Conservation (phyloP, 257 asterid genomes). For the Buddleja alternifolia region DNA sequence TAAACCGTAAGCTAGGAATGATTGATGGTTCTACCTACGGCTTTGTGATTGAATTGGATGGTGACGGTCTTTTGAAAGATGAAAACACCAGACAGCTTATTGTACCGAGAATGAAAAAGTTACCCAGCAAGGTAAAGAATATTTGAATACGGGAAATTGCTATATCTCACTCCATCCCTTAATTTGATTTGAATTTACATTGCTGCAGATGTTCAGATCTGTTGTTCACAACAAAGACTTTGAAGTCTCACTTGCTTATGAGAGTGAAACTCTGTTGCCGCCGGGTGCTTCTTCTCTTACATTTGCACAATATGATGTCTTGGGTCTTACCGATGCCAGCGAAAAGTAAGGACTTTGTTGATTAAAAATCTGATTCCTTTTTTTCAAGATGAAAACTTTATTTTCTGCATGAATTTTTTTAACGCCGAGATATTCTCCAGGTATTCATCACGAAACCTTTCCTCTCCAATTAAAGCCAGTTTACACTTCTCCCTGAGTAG, state of each 20-base stretch:
- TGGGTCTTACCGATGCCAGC: constrained; percentile 81
- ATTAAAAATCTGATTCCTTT: constrained; percentile 25
- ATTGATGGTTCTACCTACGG: constrained; percentile 94
- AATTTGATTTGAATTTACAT: constrained; percentile 20
- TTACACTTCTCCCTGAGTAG: constrained; percentile 95
- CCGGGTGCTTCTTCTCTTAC: constrained; percentile 70
- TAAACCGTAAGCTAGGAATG: constrained; percentile 99
- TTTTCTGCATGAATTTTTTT: constrained; percentile 28
- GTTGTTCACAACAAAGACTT: constrained; percentile 84
- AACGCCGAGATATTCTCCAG: constrained; percentile 39
- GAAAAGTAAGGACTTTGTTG: constrained; percentile 63
- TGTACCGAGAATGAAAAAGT: constrained; percentile 91
- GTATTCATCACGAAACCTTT: constrained; percentile 87
- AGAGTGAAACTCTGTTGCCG: constrained; percentile 73
- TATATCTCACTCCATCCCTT: constrained; percentile 19
- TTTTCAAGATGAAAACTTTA: constrained; percentile 14
- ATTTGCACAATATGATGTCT: constrained; percentile 82
- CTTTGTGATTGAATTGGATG: constrained; percentile 73
- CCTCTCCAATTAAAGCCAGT: constrained; percentile 93
- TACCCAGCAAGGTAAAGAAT: constrained; percentile 83
- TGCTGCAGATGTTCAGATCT: constrained; percentile 88
- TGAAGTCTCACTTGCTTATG: constrained; percentile 90
- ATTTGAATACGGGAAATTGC: constrained; percentile 21
- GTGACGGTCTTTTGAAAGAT: constrained; percentile 81
- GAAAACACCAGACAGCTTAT: constrained; percentile 81